Percentiles rank a stretch among this genome's conserved stretches.
Conservation (phyloP, 192 early-diverging fungal genomes). For the Coemansia interrupta region DNA sequence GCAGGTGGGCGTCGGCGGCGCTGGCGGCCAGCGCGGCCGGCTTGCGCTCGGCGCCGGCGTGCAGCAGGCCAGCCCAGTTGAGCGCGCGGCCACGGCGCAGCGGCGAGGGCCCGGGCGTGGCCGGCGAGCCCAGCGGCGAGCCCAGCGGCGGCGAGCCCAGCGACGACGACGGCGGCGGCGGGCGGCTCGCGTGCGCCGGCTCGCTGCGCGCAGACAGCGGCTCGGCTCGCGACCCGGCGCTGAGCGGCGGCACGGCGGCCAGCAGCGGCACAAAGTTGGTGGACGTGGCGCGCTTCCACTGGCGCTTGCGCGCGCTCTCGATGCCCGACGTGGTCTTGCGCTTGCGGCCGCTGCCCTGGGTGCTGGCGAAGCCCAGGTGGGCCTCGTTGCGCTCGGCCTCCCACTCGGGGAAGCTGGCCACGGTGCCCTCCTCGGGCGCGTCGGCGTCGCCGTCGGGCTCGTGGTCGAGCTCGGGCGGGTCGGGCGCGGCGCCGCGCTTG, state of each 20-base stretch:
- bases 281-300: conserved; percentile 54
- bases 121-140: background rate
- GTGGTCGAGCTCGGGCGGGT: conserved; percentile 30
- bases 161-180: too few relatives aligned
- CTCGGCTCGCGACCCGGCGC: too few relatives aligned
- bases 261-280: conserved; percentile 49
- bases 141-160: background rate
- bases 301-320: conserved; percentile 53
- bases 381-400: conserved; percentile 39
- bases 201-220: too few relatives aligned
- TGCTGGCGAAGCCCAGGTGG: conserved; percentile 31
- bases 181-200: too few relatives aligned
- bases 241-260: conserved; percentile 8
- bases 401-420: conserved; percentile 51
- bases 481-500: conserved; percentile 45
- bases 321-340: conserved; percentile 51
- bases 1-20: conserved; percentile 22
- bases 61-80: conserved; percentile 47
- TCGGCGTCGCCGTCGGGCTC: conserved; percentile 21
- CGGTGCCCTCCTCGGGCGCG: conserved; percentile 42
- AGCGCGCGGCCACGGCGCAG: conserved; percentile 46
- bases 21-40: background rate
- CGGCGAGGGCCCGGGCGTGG: conserved; percentile 9
- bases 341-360: conserved; percentile 47
- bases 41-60: conserved; percentile 32